Evolutionary conservation across 805 yeast genomes (phyloP), one percentile per base, ranked within the genome.

Genomic region (Ogataea nitratoaversa): DNA sequence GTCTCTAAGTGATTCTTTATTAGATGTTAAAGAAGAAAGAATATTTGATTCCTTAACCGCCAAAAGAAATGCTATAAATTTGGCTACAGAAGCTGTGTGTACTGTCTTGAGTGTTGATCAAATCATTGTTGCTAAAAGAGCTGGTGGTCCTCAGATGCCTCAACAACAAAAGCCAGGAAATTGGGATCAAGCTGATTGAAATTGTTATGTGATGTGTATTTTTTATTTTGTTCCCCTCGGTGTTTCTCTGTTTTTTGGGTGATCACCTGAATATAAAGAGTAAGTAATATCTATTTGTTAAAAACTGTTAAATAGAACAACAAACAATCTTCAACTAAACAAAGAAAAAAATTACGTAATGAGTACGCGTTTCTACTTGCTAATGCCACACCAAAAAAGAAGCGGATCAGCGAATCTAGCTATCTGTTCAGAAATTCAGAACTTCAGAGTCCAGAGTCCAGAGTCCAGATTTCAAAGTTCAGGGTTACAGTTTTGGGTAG

Each of bases 61-160:
- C 32, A 91, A 93, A 71, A 76, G 74, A 55, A 84, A 87, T 47
- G 99, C 97, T 34, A 83, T 93, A 50, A 78, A 82, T 53, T 82
- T 93, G 48, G 98, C 99, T 14, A 89, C 96, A 3, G 98, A 93
- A 51, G 96, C 97, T 36, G 95, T 96, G 12, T 78, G 75, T 47
- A 93, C 98, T 5, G 83, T 90, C 38, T 72, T 90, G 48, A 81
- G 95, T 19, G 93, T 93, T 37, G 98, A 93, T 63, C 98, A 91
- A 73, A 91, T 91, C 56, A 93, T 91, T 60, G 93, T 91, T 93
- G 98, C 99, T 33, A 91, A 91, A 77, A 80, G 96, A 62, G 97
- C 98, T 2, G 99, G 99, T 50, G 99, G 99, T 18, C 99, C 99
- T 36, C 81, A 71, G 24, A 82, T 89, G 76, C 96, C 96, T 25